Evolutionary conservation across 2,329 filamentous ascomycete genomes (phyloP).

Genomic region (Cladorrhinum sp.): DNA sequence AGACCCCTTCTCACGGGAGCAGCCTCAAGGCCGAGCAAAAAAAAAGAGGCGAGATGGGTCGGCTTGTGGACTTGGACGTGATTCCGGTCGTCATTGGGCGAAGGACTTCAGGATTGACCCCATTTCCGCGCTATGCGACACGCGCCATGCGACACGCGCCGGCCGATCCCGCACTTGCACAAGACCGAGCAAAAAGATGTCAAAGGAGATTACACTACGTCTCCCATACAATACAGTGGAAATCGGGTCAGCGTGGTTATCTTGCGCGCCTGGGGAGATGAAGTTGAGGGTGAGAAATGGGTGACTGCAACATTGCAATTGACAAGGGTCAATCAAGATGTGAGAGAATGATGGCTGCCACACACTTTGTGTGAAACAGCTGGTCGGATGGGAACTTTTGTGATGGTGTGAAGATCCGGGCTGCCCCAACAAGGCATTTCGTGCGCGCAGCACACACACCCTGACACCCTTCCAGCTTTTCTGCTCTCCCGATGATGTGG

Average conservation of each 20-base stretch:
- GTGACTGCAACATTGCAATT: slow-evolving; percentile 22
- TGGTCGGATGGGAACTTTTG: neutral
- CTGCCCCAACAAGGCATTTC: neutral
- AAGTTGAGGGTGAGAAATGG: slow-evolving; percentile 14
- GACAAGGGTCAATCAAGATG: slow-evolving; percentile 14
- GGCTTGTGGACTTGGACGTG: slow-evolving; percentile 10
- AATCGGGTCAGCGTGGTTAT: slow-evolving; percentile 11
- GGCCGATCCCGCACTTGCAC: slow-evolving; percentile 23
- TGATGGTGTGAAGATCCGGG: neutral
- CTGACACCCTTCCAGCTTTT: neutral
- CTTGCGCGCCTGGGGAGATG: slow-evolving; percentile 21
- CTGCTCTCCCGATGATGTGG: neutral
- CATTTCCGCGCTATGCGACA: slow-evolving; percentile 16
- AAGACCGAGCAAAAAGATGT: neutral
- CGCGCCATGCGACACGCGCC: slow-evolving; percentile 20
- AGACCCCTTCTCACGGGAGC: slow-evolving; percentile 12
- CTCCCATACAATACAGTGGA: neutral
- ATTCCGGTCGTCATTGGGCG: slow-evolving; percentile 19
- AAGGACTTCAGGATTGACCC: neutral
- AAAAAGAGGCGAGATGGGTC: slow-evolving; percentile 9
- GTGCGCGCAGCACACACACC: neutral
- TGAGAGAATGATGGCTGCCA: neutral
- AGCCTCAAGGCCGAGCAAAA: slow-evolving; percentile 17
- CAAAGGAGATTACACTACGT: neutral
- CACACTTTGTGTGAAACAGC: slow-evolving; percentile 4